phyloP scores from a whole-genome alignment of 805 yeast genomes.

The Maudiozyma saulgeensis region DNA sequence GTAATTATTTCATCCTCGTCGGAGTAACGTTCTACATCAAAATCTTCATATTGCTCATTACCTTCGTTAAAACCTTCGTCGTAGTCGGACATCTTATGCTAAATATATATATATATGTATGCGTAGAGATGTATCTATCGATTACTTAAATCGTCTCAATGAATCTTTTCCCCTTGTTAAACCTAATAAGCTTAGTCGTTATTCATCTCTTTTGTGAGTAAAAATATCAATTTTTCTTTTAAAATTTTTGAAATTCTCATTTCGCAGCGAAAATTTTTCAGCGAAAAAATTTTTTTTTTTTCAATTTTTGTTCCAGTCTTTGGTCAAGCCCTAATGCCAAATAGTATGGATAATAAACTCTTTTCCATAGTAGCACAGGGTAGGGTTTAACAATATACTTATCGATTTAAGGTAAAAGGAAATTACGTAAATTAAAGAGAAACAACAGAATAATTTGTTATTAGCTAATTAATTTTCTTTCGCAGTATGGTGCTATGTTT shows the following conservation, averaged over 20 bases:
- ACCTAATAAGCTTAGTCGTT: no score
- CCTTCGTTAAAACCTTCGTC: conserved; percentile 57
- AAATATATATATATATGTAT: neutral
- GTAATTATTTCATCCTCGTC: conserved; percentile 48
- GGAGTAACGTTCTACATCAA: conserved; percentile 76
- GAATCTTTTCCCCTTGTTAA: no score
- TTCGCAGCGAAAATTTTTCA: neutral
- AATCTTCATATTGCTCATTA: conserved; percentile 64
- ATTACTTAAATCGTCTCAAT: neutral
- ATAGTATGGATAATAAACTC: neutral
- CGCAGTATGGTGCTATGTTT: no score
- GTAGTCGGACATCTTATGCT: conserved; percentile 41
- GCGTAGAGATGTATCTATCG: neutral
- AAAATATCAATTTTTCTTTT: neutral
- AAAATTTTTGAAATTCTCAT: neutral
- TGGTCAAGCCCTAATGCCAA: neutral
- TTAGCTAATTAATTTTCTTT: no score
- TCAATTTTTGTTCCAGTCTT: neutral
- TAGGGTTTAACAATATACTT: neutral
- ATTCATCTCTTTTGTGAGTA: no score
- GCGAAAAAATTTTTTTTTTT: no score
- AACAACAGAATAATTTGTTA: no score
- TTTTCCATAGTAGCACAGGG: neutral
- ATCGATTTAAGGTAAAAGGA: no score
- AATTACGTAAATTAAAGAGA: no score